Conservation (phyloP, 2,329 filamentous ascomycete genomes). For the Fusarium cyanostomum region DNA sequence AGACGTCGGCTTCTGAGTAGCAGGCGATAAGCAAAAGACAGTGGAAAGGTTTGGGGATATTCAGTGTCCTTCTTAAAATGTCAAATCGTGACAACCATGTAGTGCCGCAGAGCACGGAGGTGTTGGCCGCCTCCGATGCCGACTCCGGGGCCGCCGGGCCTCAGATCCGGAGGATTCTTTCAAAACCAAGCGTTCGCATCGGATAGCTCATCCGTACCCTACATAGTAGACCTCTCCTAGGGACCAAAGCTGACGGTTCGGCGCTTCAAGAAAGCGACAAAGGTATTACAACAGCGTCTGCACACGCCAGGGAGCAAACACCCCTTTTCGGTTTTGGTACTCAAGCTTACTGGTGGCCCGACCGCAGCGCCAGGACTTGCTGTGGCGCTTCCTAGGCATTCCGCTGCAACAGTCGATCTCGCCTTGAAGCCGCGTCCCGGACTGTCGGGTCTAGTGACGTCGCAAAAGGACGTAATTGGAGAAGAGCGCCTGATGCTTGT, state of each 20-base stretch:
- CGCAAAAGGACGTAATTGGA: constrained; percentile 32
- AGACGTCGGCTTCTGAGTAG: not conserved
- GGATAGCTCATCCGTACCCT: not conserved
- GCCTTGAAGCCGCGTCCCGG: constrained; percentile 34
- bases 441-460: constrained; percentile 37
- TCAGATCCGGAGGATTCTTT: constrained; percentile 27
- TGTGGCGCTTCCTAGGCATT: constrained; percentile 36
- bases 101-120: constrained; percentile 23
- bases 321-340: not conserved
- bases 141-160: constrained; percentile 36
- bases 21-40: not conserved
- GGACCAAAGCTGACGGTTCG: not conserved
- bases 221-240: not conserved
- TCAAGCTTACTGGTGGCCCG: constrained; percentile 11
- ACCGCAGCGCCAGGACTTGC: constrained; percentile 21
- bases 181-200: not conserved
- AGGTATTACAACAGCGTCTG: not conserved
- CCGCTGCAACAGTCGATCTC: constrained; percentile 39
- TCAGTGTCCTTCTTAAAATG: not conserved
- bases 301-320: not conserved
- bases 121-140: constrained; percentile 14
- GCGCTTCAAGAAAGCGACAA: not conserved
- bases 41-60: too few species aligned
- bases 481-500: constrained; percentile 17
- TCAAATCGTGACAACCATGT: not conserved